Percentiles rank a stretch among this genome's conserved stretches.
These are phyloP conservation scores for Hippophae rhamnoides DNA, from an alignment of 306 rosid species.

Conservation along the genomic window DNA sequence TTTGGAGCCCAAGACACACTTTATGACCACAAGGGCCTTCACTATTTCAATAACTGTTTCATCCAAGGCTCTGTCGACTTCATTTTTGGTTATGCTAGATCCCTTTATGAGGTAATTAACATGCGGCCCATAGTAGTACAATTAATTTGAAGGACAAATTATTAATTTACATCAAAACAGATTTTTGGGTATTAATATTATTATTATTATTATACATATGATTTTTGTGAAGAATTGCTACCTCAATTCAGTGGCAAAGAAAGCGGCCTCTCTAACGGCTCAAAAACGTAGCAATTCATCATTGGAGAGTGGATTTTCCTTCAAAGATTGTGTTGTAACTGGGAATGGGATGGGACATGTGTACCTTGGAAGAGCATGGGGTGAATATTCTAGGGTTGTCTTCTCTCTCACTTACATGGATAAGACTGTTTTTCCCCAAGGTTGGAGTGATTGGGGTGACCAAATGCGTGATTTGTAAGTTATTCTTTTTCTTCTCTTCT, in stretches of 20 bases:
- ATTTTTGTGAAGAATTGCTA: constrained; percentile 39
- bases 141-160: not conserved
- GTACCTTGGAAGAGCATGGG: constrained; percentile 83
- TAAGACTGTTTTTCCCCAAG: constrained; percentile 41
- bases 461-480: constrained; percentile 49
- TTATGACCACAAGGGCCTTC: constrained; percentile 68
- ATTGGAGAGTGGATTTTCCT: constrained; percentile 62
- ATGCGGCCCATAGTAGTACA: too few species aligned
- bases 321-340: constrained; percentile 37
- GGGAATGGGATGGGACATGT: constrained; percentile 55
- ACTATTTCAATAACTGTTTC: constrained; percentile 52
- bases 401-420: constrained; percentile 68
- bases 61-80: constrained; percentile 73
- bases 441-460: constrained; percentile 72
- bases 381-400: constrained; percentile 64
- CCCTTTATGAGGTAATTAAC: constrained; percentile 44
- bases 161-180: not conserved
- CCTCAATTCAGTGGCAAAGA: constrained; percentile 44
- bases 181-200: too few species aligned
- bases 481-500: too few species aligned
- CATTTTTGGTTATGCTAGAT: constrained; percentile 61
- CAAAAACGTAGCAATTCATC: constrained; percentile 48
- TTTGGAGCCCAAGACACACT: constrained; percentile 64
- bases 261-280: constrained; percentile 57
- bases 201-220: not conserved